Evolutionary conservation across 768 basidiomycete species (phyloP), one percentile per base, ranked within the genome.

Genomic region (Pluteus cervinus): DNA sequence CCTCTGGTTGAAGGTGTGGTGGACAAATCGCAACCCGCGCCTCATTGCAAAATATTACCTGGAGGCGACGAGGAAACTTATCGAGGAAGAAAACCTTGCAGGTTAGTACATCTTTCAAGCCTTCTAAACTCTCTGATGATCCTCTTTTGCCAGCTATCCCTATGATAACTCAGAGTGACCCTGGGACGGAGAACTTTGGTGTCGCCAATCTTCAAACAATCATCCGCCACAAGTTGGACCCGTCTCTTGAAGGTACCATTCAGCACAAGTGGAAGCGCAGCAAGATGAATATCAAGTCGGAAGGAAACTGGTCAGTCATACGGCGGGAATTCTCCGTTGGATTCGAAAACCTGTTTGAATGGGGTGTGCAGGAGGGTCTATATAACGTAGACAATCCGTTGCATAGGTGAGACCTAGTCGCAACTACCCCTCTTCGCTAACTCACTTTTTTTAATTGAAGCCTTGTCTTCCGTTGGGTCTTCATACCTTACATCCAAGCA

Each of bases 171-270:
- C 68, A 68, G 40, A 69, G 66, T 37, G 68, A 73, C 45, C 60
- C 50, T 1, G 70, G 69, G 0, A 33, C 50, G 0, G 68, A 73
- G 37, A 75, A 74, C 38, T 57, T 58, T 42, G 56, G 62, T 0
- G 53, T 72, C 18, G 73, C 71, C 1, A 74, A 75, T 47, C 50
- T 49, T 0, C 68, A 73, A 0, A 70, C 72, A 0, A 22, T 46
- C 0, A 45, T 68, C 0, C 58, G 63, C 0, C 71, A 73, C 5
- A 28, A 24, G 0, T 56, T 63, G 6, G 71, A 76, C 40, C 63
- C 69, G 0, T 23, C 39, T 0, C 53, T 75, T 0, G 5, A 7
- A 0, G 63, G 53, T 0, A 65, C 58, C 0, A 35, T 68, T 0
- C 71, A 73, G 36, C 71, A 76, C 33, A 45, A 54, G 0, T 74